Percentiles rank a stretch among this genome's conserved stretches.
phyloP scores from a whole-genome alignment of 23 red algal species.

The Gracilaria gracilis region DNA sequence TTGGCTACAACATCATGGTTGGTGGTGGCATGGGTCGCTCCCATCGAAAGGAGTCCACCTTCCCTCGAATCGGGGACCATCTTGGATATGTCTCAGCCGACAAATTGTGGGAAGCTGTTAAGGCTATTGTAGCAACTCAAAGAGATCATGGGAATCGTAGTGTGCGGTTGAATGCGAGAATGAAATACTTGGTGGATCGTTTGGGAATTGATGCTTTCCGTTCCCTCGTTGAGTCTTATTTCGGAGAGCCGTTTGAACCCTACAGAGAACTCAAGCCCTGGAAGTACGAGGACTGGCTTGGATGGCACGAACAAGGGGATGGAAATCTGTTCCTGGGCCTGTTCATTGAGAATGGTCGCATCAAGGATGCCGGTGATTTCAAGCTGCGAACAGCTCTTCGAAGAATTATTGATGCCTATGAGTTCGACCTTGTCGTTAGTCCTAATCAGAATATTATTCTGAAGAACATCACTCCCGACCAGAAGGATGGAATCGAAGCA shows the following conservation, averaged over 20 bases:
- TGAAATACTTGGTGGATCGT: conserved; percentile 98
- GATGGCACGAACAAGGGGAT: conserved; percentile 97
- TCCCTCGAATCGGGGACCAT: conserved; percentile 92
- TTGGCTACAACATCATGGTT: conserved; percentile 95
- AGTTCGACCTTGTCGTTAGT: conserved; percentile 80
- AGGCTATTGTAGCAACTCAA: conserved; percentile 98
- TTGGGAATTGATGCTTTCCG: conserved; percentile 95
- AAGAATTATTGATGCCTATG: conserved; percentile 80
- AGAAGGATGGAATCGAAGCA: conserved; percentile 77
- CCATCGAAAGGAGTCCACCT: conserved; percentile 94
- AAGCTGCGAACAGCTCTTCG: conserved; percentile 88
- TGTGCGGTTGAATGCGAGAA: conserved; percentile 85
- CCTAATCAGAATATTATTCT: conserved; percentile 99
- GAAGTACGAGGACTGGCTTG: conserved; percentile 97
- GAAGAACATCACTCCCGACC: conserved; percentile 81
- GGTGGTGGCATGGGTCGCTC: conserved; percentile 98
- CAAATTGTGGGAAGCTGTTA: conserved; percentile 82
- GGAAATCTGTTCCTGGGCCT: conserved; percentile 93
- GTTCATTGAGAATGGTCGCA: conserved; percentile 95
- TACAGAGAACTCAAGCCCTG: conserved; percentile 80
- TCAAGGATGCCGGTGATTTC: conserved; percentile 82
- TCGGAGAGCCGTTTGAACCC: conserved; percentile 80
- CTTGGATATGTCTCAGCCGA: conserved; percentile 89
- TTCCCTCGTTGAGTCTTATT: conserved; percentile 90
- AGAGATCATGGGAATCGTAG: conserved; percentile 97